phyloP scores from a whole-genome alignment of 2,329 filamentous ascomycete genomes.

The Parastagonospora avenae region DNA sequence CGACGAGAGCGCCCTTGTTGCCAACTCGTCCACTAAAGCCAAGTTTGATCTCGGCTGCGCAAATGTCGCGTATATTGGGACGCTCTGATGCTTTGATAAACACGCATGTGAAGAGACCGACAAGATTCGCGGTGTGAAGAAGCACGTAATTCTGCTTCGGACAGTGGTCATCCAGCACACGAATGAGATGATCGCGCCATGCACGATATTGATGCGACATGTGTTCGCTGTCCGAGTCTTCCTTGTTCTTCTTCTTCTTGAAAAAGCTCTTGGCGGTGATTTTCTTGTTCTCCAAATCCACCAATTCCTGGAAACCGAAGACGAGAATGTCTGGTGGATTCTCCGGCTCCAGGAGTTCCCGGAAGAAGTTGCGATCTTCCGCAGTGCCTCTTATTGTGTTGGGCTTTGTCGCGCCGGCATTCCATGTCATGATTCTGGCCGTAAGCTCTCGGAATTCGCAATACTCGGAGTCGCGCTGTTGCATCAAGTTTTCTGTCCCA shows the following conservation, averaged over 20 bases:
- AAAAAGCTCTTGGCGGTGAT: slow-evolving; percentile 95
- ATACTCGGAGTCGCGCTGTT: slow-evolving; percentile 78
- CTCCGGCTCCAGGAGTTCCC: slow-evolving; percentile 75
- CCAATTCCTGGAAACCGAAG: slow-evolving; percentile 98
- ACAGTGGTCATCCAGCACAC: slow-evolving; percentile 82
- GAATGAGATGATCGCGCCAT: slow-evolving; percentile 88
- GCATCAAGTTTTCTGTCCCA: slow-evolving; percentile 76
- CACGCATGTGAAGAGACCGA: slow-evolving; percentile 93
- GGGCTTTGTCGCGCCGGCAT: slow-evolving; percentile 94
- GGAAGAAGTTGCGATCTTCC: slow-evolving; percentile 77
- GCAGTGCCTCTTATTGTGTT: slow-evolving; percentile 74
- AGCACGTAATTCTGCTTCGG: slow-evolving; percentile 80
- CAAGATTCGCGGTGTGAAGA: slow-evolving; percentile 85
- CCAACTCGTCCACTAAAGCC: slow-evolving; percentile 95
- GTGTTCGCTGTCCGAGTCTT: slow-evolving; percentile 79
- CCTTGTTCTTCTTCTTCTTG: slow-evolving; percentile 77
- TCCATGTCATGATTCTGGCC: slow-evolving; percentile 89
- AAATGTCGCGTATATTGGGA: slow-evolving; percentile 75
- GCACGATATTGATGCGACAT: slow-evolving; percentile 98
- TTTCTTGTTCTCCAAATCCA: slow-evolving; percentile 96
- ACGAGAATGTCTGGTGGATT: slow-evolving; percentile 86
- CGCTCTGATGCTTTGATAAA: slow-evolving; percentile 86
- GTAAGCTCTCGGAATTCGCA: slow-evolving; percentile 84
- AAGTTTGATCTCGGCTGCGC: slow-evolving; percentile 85
- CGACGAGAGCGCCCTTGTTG: slow-evolving; percentile 91